Percentiles rank a stretch among this genome's conserved stretches.
Conservation (phyloP, 73 alveolate species). For the Paramecium sonneborni region DNA sequence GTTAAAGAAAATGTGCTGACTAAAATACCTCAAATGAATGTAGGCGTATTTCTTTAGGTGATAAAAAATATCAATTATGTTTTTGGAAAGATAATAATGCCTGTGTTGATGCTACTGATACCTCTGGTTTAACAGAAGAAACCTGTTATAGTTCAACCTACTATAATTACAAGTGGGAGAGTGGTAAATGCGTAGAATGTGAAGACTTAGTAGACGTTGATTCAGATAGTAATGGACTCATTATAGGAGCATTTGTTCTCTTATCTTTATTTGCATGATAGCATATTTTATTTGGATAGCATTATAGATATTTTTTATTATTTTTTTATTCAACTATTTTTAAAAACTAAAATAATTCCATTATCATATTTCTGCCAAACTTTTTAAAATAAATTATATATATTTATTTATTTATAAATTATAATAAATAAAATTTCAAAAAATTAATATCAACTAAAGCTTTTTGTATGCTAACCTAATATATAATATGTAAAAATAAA, state of each 20-base stretch:
- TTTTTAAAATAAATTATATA: too few species aligned
- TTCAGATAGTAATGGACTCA: background rate
- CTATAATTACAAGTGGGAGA: background rate
- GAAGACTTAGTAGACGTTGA: background rate
- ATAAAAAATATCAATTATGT: background rate
- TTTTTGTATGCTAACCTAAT: too few species aligned
- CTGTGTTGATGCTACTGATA: slow-evolving; percentile 11
- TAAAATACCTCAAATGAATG: background rate
- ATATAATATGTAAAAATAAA: too few species aligned
- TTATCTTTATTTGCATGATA: background rate
- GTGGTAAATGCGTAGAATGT: background rate
- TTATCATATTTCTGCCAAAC: too few species aligned
- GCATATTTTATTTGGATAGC: too few species aligned
- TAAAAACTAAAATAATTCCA: too few species aligned
- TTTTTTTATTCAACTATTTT: too few species aligned
- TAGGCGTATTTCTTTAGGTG: background rate
- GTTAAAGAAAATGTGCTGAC: background rate
- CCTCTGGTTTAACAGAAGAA: background rate
- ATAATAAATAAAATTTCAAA: too few species aligned
- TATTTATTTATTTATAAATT: too few species aligned
- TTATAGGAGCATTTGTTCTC: background rate
- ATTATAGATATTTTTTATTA: too few species aligned
- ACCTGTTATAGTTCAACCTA: background rate
- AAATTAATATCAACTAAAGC: too few species aligned
- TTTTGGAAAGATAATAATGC: background rate